These are phyloP conservation scores for Chenopodium suecicum DNA, from an alignment of 148 eudicot genomes.

Conservation along the genomic window DNA sequence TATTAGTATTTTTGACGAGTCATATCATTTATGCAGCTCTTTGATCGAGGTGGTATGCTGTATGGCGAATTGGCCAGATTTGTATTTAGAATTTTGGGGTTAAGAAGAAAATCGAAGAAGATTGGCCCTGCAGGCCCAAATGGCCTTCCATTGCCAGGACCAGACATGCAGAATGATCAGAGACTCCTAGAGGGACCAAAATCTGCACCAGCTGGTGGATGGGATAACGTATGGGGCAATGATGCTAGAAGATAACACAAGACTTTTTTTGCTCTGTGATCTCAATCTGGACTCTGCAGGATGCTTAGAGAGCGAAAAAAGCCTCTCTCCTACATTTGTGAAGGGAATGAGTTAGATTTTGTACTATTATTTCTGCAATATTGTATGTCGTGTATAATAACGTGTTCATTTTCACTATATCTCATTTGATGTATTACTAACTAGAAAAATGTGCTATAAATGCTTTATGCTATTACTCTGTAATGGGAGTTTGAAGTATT, in stretches of 20 bases:
- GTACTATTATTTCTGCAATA: conserved; percentile 1
- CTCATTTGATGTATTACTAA: conserved; percentile 4
- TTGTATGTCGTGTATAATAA: conserved; percentile 13
- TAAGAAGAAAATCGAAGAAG: conserved; percentile 55
- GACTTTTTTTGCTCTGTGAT: background rate
- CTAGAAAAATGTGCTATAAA: background rate
- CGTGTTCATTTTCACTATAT: background rate
- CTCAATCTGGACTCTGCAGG: conserved; percentile 1
- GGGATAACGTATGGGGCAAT: conserved; percentile 86
- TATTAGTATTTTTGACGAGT: background rate
- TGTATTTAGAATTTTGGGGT: conserved; percentile 73
- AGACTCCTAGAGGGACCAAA: conserved; percentile 63
- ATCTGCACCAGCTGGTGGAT: conserved; percentile 53
- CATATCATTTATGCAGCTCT: conserved; percentile 50
- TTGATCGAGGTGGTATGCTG: conserved; percentile 77
- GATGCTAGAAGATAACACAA: conserved; percentile 27
- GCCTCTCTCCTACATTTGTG: conserved; percentile 14
- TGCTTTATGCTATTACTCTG: background rate
- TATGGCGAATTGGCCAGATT: conserved; percentile 98
- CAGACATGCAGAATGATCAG: conserved; percentile 38
- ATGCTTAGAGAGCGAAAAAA: conserved; percentile 11
- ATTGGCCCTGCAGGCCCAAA: conserved; percentile 55
- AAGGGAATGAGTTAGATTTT: background rate
- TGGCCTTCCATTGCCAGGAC: conserved; percentile 53
- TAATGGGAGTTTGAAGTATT: background rate